Base-by-base conservation (phyloP, 306 rosid genomes). In the Albizia julibrissin region DNA sequence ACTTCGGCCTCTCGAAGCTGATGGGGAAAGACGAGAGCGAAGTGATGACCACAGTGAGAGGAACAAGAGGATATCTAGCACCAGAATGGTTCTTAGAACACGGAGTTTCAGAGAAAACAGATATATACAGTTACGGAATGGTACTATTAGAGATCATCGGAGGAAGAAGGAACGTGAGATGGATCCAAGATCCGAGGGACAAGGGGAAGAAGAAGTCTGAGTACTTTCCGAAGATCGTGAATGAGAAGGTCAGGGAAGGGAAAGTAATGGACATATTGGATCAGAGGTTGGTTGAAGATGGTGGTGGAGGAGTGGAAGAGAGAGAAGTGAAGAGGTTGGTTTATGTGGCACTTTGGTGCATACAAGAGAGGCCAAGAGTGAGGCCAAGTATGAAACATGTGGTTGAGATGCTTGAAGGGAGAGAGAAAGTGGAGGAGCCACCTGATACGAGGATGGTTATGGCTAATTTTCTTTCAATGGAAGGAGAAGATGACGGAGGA, bases 1-100 rank as follows among this genome's bases (percentile, higher is more conserved):
- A 95, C 80, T 95, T 95, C 16, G 99, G 99, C 34, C 86, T 95
- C 19, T 92, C 99, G 1, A 95, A 89, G 80, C 91, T 95, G 9
- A 80, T 95, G 74, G 90, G 97, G 3, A 90, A 86, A 65, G 97
- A 93, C 14, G 91, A 85, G 75, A 95, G 98, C 40, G 81, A 84
- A 59, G 81, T 95, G 7, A 67, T 95, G 76, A 93, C 94, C 8
- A 90, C 93, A 8, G 82, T 95, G 13, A 83, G 98, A 29, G 99
- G 99, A 15, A 95, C 99, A 3, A 89, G 88, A 83, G 98, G 99
- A 2, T 95, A 95, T 79, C 81, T 95, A 12, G 99, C 99, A 8
- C 99, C 99, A 9, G 99, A 95, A 34, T 95, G 99, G 99, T 72
- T 95, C 1, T 83, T 95, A 21, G 93, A 95, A 54, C 87, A 86